Conservation (phyloP, 306 rosid genomes). For the Rosa multiflora region DNA sequence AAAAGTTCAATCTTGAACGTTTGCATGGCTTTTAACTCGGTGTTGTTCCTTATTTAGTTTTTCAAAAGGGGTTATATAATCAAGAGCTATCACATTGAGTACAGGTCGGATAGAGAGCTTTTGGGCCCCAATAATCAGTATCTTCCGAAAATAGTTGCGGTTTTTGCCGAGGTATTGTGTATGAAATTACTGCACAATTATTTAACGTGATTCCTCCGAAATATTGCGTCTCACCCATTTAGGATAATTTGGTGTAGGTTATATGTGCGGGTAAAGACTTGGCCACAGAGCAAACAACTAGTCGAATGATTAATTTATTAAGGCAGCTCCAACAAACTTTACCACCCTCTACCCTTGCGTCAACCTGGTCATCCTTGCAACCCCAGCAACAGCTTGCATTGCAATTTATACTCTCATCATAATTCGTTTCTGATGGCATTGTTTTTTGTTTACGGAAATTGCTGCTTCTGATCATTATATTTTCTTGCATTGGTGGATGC, state of each 20-base stretch:
- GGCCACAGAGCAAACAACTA: slow-evolving; percentile 68
- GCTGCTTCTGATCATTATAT: slow-evolving; percentile 11
- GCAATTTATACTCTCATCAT: slow-evolving; percentile 67
- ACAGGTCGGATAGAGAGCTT: slow-evolving; percentile 69
- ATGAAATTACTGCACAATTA: background rate
- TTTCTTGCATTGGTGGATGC: background rate
- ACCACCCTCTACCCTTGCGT: slow-evolving; percentile 61
- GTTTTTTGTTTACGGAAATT: slow-evolving; percentile 15
- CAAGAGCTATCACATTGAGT: slow-evolving; percentile 12
- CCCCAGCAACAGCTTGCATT: slow-evolving; percentile 76
- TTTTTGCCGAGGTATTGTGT: slow-evolving; percentile 62
- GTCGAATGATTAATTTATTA: slow-evolving; percentile 58
- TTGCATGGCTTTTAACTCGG: background rate
- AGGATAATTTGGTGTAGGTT: slow-evolving; percentile 9
- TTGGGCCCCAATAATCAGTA: slow-evolving; percentile 67
- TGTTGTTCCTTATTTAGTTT: background rate
- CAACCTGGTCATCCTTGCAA: slow-evolving; percentile 74
- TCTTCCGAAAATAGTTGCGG: slow-evolving; percentile 67
- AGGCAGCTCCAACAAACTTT: slow-evolving; percentile 75
- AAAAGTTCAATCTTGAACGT: slow-evolving; percentile 11
- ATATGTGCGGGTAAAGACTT: slow-evolving; percentile 53
- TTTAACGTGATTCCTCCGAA: background rate
- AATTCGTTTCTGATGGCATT: slow-evolving; percentile 31
- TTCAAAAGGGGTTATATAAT: background rate
- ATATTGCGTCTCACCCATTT: slow-evolving; percentile 9